Conservation (phyloP, 164 flowering plant species). For the Liriodendron chinense region DNA sequence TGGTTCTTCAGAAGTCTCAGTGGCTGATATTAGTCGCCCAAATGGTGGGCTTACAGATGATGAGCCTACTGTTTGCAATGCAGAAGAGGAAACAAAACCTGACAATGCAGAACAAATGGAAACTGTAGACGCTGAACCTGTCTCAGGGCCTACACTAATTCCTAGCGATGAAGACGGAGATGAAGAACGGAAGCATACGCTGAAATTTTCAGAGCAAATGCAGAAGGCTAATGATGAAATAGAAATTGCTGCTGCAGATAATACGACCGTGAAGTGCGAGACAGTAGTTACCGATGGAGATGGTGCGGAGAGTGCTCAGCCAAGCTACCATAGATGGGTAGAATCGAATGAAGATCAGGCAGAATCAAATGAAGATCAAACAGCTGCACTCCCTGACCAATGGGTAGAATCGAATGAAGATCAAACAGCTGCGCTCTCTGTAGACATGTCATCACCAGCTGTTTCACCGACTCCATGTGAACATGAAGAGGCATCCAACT, state of each 20-base stretch:
- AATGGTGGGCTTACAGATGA: slow-evolving; percentile 28
- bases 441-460: slow-evolving; percentile 23
- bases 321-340: slow-evolving; percentile 10
- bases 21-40: slow-evolving; percentile 21
- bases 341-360: too few relatives aligned
- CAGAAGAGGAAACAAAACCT: slow-evolving; percentile 24
- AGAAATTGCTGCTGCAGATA: slow-evolving; percentile 9
- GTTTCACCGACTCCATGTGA: slow-evolving; percentile 8
- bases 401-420: slow-evolving; percentile 4
- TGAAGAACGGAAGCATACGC: slow-evolving; percentile 9
- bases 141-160: slow-evolving; percentile 14
- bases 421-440: slow-evolving; percentile 6
- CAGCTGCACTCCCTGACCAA: slow-evolving; percentile 10
- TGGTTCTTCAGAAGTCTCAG: slow-evolving; percentile 29
- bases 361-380: slow-evolving; percentile 4
- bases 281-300: slow-evolving; percentile 12
- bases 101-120: slow-evolving; percentile 17
- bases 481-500: slow-evolving; percentile 15
- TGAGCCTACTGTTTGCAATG: slow-evolving; percentile 29
- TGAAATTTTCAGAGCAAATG: slow-evolving; percentile 5
- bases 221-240: slow-evolving; percentile 20
- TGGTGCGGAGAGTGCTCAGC: slow-evolving; percentile 9
- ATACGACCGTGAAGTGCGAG: slow-evolving; percentile 4
- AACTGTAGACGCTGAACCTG: slow-evolving; percentile 18
- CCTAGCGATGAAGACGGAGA: slow-evolving; percentile 21